A percentile compares a stretch with the other conserved stretches of the same genome.
These are phyloP conservation scores for Dalbergia cochinchinensis DNA, from an alignment of 306 rosid genomes.

Conservation along the genomic window DNA sequence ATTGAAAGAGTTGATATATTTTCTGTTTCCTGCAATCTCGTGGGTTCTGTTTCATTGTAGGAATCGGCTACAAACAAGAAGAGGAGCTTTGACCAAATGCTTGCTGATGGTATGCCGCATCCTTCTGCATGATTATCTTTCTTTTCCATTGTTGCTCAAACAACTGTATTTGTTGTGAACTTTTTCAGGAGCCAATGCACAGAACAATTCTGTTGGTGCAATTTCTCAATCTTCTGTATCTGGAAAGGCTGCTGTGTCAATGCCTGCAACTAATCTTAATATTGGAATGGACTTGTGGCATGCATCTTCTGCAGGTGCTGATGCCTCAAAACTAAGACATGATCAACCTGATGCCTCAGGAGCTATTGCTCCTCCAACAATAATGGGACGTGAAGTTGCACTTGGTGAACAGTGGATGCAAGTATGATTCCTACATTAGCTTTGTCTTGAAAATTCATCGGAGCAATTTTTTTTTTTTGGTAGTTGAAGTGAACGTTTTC, in stretches of 20 bases:
- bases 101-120: conserved; percentile 80
- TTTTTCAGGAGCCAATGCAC: conserved; percentile 84
- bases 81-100: conserved; percentile 96
- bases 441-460: conserved; percentile 14
- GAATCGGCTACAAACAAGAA: conserved; percentile 74
- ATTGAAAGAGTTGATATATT: background rate
- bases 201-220: conserved; percentile 60
- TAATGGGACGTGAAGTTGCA: conserved; percentile 62
- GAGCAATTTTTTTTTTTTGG: background rate
- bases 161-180: conserved; percentile 36
- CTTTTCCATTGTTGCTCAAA: conserved; percentile 19
- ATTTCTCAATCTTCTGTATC: conserved; percentile 63
- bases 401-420: conserved; percentile 86
- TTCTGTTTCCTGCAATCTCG: conserved; percentile 2
- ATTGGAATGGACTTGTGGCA: conserved; percentile 98
- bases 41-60: conserved; percentile 52
- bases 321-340: conserved; percentile 70
- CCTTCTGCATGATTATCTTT: conserved; percentile 23
- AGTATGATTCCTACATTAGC: conserved; percentile 52
- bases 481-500: background rate
- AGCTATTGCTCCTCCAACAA: conserved; percentile 50
- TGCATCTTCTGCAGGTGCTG: conserved; percentile 64
- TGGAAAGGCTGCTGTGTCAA: conserved; percentile 70
- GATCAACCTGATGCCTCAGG: conserved; percentile 66
- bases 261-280: conserved; percentile 84